A percentile compares a stretch with the other conserved stretches of the same genome.
These are phyloP conservation scores for Schizopora paradoxa DNA, from an alignment of 1,284 basidiomycete species.

Conservation along the genomic window DNA sequence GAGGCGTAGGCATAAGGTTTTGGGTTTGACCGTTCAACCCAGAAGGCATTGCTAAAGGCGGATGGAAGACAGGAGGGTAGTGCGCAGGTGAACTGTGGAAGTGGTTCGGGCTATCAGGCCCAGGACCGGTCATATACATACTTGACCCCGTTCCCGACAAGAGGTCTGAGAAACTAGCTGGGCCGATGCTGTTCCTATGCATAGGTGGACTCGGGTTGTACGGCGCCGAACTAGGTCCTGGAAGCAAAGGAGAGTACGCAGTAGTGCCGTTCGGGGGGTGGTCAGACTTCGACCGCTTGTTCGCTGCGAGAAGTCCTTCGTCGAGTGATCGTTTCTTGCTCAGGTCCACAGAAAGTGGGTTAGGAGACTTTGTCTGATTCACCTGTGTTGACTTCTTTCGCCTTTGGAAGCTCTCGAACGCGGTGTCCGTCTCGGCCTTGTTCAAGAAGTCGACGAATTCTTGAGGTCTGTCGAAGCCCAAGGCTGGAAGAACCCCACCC, in stretches of 20 bases:
- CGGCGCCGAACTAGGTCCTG: no score
- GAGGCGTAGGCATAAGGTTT: neutral
- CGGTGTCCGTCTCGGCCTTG: constrained; percentile 84
- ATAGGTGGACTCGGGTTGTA: no score
- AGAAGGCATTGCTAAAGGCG: constrained; percentile 9
- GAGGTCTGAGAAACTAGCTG: constrained; percentile 61
- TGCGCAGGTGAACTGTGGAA: constrained; percentile 21
- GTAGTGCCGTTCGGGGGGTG: constrained; percentile 33
- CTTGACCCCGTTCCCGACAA: constrained; percentile 54
- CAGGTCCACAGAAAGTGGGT: no score
- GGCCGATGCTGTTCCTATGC: no score
- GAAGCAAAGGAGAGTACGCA: constrained; percentile 45
- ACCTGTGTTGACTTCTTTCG: constrained; percentile 41
- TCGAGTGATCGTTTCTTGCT: constrained; percentile 14
- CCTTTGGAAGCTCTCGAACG: constrained; percentile 79
- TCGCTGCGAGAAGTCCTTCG: constrained; percentile 16
- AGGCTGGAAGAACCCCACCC: constrained; percentile 68
- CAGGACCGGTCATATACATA: constrained; percentile 51
- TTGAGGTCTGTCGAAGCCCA: constrained; percentile 64
- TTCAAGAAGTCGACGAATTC: constrained; percentile 80
- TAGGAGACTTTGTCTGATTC: neutral
- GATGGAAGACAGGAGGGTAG: constrained; percentile 14
- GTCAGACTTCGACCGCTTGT: constrained; percentile 14
- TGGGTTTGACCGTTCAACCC: constrained; percentile 9
- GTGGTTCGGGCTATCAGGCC: constrained; percentile 34